phyloP scores from a whole-genome alignment of 176 grass and related monocot species.

The Oryza longistaminata region DNA sequence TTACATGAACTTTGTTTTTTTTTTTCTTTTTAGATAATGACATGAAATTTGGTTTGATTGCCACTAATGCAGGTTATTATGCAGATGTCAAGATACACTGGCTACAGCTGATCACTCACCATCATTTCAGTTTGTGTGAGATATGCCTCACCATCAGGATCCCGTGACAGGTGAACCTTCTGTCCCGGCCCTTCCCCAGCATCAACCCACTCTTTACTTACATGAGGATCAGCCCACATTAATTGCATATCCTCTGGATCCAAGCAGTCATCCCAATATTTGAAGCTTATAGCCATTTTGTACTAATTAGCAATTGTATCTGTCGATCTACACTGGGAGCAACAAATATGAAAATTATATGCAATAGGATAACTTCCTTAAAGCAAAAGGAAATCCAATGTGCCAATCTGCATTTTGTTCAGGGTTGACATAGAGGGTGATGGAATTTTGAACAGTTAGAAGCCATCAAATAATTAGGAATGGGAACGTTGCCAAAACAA shows the following conservation, averaged over 20 bases:
- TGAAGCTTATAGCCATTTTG: slow-evolving; percentile 82
- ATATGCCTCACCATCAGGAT: slow-evolving; percentile 90
- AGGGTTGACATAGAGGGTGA: background rate
- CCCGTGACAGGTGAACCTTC: slow-evolving; percentile 91
- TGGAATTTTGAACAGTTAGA: background rate
- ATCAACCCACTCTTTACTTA: slow-evolving; percentile 89
- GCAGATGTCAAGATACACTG: slow-evolving; percentile 8
- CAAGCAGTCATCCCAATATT: slow-evolving; percentile 94
- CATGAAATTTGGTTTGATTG: slow-evolving; percentile 1
- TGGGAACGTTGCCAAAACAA: background rate
- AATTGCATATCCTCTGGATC: slow-evolving; percentile 73
- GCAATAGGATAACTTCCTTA: background rate
- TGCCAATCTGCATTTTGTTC: background rate
- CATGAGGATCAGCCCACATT: slow-evolving; percentile 76
- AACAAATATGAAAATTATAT: slow-evolving; percentile 1
- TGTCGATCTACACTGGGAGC: background rate
- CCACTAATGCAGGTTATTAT: background rate
- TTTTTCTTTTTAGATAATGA: background rate
- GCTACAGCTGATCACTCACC: slow-evolving; percentile 41
- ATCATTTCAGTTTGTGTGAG: slow-evolving; percentile 92
- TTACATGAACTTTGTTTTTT: slow-evolving; percentile 3
- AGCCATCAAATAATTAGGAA: background rate
- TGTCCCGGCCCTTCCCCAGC: slow-evolving; percentile 67
- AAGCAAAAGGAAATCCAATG: background rate
- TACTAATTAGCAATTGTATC: slow-evolving; percentile 15